These are phyloP conservation scores for Fusarium duplospermum DNA, from an alignment of 2,329 filamentous ascomycete genomes.

Conservation along the genomic window DNA sequence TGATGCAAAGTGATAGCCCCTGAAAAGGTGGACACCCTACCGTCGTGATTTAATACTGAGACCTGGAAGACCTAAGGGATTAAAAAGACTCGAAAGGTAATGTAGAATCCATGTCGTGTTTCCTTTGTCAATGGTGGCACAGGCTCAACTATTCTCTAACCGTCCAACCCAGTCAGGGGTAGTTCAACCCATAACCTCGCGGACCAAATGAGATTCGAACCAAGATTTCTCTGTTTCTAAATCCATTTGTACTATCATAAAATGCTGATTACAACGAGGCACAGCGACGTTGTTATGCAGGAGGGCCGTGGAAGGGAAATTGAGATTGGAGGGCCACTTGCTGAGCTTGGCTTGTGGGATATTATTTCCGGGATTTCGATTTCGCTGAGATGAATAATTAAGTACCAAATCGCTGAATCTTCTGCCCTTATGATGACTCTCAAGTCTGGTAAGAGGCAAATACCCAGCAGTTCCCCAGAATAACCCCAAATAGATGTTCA, in stretches of 20 bases:
- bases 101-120: neutral
- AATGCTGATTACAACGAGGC: neutral
- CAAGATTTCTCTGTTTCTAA: neutral
- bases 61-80: neutral
- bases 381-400: neutral
- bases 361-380: neutral
- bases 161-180: neutral
- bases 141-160: neutral
- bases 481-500: neutral
- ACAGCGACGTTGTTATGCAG: neutral
- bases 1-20: too few relatives aligned
- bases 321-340: neutral
- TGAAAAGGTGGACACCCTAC: too few relatives aligned
- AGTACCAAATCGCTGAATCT: rapidly evolving
- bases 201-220: neutral
- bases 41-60: too few relatives aligned
- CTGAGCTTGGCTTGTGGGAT: neutral
- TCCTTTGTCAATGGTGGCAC: neutral
- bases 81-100: neutral
- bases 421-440: neutral
- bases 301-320: neutral
- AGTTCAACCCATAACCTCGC: neutral
- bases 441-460: neutral
- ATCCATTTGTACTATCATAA: neutral
- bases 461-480: neutral